Conservation (phyloP, 2,329 filamentous ascomycete genomes). For the Malbranchea zuffiana region DNA sequence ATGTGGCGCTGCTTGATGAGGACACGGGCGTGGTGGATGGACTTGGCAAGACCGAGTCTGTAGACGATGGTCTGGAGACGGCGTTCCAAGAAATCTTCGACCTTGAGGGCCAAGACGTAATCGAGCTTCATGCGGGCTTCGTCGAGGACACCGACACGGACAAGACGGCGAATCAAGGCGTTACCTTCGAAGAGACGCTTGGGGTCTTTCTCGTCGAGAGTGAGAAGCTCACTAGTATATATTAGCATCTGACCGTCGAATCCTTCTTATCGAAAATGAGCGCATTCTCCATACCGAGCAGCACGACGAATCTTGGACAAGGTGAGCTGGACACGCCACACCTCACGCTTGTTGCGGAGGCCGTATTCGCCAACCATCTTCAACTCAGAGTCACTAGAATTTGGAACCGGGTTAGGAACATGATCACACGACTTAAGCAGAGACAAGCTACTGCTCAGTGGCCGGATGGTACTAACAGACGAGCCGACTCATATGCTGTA, state of each 20-base stretch:
- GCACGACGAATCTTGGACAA: constrained; percentile 99
- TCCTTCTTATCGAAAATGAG: no score
- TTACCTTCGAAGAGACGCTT: constrained; percentile 99
- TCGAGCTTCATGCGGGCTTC: constrained; percentile 99
- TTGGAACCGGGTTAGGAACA: constrained; percentile 51
- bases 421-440: constrained; percentile 80
- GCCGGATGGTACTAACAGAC: constrained; percentile 91
- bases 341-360: constrained; percentile 99
- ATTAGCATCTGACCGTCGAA: no score
- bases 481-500: constrained; percentile 89
- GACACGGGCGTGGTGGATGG: constrained; percentile 99
- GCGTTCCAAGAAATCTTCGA: constrained; percentile 99
- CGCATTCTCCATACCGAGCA: constrained; percentile 65
- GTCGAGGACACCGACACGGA: constrained; percentile 98
- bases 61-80: constrained; percentile 99
- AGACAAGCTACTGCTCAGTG: constrained; percentile 98
- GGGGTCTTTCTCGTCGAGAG: constrained; percentile 99
- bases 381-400: constrained; percentile 88
- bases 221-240: constrained; percentile 95
- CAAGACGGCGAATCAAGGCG: constrained; percentile 98
- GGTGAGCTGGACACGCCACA: constrained; percentile 98
- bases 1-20: constrained; percentile 99
- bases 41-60: constrained; percentile 99
- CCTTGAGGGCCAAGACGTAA: constrained; percentile 99
- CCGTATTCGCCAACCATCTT: constrained; percentile 99